Base-by-base conservation (phyloP, 768 basidiomycete genomes). In the Albatrellus ellisii region DNA sequence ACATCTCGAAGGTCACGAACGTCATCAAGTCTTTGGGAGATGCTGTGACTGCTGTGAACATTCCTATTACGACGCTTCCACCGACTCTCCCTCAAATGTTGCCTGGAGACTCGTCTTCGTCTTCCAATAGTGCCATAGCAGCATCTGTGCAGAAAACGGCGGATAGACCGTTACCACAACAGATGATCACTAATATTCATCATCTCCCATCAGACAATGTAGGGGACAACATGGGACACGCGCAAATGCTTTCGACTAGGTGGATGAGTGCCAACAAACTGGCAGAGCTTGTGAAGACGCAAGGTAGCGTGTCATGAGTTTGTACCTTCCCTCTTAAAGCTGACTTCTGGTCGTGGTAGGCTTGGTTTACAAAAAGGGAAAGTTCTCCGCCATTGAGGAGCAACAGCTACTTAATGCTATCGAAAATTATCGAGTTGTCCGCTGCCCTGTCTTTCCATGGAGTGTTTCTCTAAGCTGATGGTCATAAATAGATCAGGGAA, bases 341-440 rank as follows among this genome's bases (percentile, higher is more conserved):
- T 31, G 12, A 17, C 17, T 31, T n/a, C 26, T 25, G 17, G 17
- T 21, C 39, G 27, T 34, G 46, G 18, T 44, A 88, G 85, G 84
- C 25, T 70, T 89, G n/a, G 70, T 83, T 2, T 88, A 85, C 58
- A 87, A 80, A 62, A 87, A 87, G 59, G 86, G 86, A 11, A 88
- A 85, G 54, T 90, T 90, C 52, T 86, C 84, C 20, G 73, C 78
- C 0, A 75, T 76, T 31, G 86, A 90, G 53, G 80, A 77, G 44
- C 68, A 75, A 20, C 77, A 78, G 47, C 58, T 88, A 1, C 68
- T 62, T 47, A 57, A 59, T 11, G 85, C 84, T 6, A 75, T 89
- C 26, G 75, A 79, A 43, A 58, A 61, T 7, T 86, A 77, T 54
- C 69, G 70, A 41, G 51, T 58, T 15, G 83, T 82, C 51, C 36